Evolutionary conservation across 2,329 filamentous ascomycete genomes (phyloP).

Genomic region (Hortaea sp.): DNA sequence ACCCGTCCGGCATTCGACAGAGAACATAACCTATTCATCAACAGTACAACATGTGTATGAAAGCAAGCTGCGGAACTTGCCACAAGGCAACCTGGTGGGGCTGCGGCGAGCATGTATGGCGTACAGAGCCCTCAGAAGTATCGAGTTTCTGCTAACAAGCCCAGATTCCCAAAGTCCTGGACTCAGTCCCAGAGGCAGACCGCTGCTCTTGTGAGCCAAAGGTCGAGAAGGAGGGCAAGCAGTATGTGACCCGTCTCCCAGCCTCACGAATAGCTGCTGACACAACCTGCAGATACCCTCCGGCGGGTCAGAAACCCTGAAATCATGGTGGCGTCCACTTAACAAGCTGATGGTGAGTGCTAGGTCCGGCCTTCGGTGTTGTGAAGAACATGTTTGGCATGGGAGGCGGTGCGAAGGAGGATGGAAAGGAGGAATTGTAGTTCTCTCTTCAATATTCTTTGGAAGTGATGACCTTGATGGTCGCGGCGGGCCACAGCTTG

Average conservation of each 20-base stretch:
- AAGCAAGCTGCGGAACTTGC: slow-evolving; percentile 52
- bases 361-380: slow-evolving; percentile 20
- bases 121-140: slow-evolving; percentile 56
- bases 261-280: background rate
- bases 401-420: slow-evolving; percentile 7
- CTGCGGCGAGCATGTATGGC: slow-evolving; percentile 20
- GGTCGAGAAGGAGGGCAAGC: slow-evolving; percentile 49
- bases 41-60: slow-evolving; percentile 49
- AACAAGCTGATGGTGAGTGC: background rate
- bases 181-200: slow-evolving; percentile 45
- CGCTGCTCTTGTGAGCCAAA: slow-evolving; percentile 58
- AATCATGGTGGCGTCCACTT: background rate
- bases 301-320: slow-evolving; percentile 38
- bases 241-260: slow-evolving; percentile 25
- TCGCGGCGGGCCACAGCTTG: background rate
- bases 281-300: slow-evolving; percentile 37
- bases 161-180: slow-evolving; percentile 52
- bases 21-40: background rate
- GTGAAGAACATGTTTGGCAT: slow-evolving; percentile 22
- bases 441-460: background rate
- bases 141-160: slow-evolving; percentile 38
- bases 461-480: background rate
- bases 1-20: background rate
- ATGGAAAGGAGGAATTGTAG: slow-evolving; percentile 15
- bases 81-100: slow-evolving; percentile 27